Evolutionary conservation across 2,329 filamentous ascomycete genomes (phyloP).

Genomic region (Cladosporium sp.): DNA sequence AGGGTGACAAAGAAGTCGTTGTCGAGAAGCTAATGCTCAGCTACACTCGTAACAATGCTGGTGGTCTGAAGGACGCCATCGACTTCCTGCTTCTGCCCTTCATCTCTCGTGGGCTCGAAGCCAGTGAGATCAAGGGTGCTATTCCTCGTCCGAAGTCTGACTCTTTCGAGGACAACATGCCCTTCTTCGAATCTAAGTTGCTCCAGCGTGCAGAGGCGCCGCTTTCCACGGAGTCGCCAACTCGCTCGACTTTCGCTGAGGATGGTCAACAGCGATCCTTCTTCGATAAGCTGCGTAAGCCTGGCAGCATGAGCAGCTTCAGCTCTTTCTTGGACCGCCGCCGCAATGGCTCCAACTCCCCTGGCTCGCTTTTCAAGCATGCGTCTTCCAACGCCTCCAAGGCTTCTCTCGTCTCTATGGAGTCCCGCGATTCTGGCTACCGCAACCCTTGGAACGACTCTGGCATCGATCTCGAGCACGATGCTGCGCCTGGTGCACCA

Average conservation of each 20-base stretch:
- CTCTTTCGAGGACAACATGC: slow-evolving; percentile 94
- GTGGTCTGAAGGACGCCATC: slow-evolving; percentile 90
- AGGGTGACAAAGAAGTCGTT: slow-evolving; percentile 38
- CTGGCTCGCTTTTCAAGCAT: slow-evolving; percentile 74
- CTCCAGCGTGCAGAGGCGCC: slow-evolving; percentile 85
- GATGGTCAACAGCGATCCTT: slow-evolving; percentile 75
- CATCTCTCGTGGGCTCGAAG: slow-evolving; percentile 83
- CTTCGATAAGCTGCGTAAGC: slow-evolving; percentile 90
- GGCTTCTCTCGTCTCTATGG: slow-evolving; percentile 91
- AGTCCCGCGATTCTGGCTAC: slow-evolving; percentile 91
- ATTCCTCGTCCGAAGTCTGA: slow-evolving; percentile 98
- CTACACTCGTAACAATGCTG: slow-evolving; percentile 96
- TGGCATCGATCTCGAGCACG: slow-evolving; percentile 91
- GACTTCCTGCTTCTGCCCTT: slow-evolving; percentile 87
- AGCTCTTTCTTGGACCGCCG: slow-evolving; percentile 93
- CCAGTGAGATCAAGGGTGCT: slow-evolving; percentile 82
- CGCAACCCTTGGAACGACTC: slow-evolving; percentile 98
- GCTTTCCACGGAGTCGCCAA: slow-evolving; percentile 77
- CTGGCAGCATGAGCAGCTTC: slow-evolving; percentile 88
- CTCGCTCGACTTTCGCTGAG: slow-evolving; percentile 81
- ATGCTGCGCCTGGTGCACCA: slow-evolving; percentile 35
- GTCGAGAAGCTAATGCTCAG: slow-evolving; percentile 47
- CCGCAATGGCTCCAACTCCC: slow-evolving; percentile 83
- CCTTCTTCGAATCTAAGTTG: slow-evolving; percentile 95
- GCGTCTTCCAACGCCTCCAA: slow-evolving; percentile 87